A percentile compares a stretch with the other conserved stretches of the same genome.
Evolutionary conservation across 306 rosid genomes (phyloP).

Genomic region (Casuarina equisetifolia): DNA sequence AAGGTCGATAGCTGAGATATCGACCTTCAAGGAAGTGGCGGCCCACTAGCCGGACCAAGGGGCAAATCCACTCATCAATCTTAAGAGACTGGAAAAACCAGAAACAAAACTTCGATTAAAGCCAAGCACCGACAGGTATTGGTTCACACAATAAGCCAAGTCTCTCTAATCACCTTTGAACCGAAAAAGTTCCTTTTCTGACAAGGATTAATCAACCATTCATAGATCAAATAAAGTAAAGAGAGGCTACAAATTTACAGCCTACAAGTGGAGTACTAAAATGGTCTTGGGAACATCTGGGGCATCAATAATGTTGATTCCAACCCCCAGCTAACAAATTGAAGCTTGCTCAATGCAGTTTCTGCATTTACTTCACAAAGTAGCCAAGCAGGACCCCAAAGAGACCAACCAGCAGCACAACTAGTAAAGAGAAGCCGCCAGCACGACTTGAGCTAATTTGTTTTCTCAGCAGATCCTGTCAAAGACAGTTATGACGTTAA

Average conservation of each 20-base stretch:
- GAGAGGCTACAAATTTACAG: constrained; percentile 6
- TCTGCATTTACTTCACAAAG: constrained; percentile 34
- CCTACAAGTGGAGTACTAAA: not conserved
- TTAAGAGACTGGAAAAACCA: not conserved
- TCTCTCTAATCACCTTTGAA: not conserved
- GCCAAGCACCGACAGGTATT: not conserved
- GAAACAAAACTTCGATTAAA: not conserved
- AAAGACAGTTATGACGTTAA: not conserved
- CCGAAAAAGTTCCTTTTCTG: not conserved
- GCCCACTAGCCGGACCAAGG: too few species aligned
- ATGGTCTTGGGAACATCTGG: not conserved
- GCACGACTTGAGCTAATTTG: constrained; percentile 23
- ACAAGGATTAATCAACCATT: not conserved
- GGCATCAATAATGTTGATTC: constrained; percentile 6
- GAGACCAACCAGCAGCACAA: constrained; percentile 38
- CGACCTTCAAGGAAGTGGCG: too few species aligned
- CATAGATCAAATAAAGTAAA: not conserved
- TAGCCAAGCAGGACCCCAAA: constrained; percentile 42
- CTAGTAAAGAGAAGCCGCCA: constrained; percentile 36
- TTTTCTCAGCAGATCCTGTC: constrained; percentile 41
- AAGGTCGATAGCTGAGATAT: too few species aligned
- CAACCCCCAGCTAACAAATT: constrained; percentile 11
- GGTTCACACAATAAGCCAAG: not conserved
- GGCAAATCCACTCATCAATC: too few species aligned
- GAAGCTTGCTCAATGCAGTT: not conserved